Evolutionary conservation across 1,284 basidiomycete species (phyloP).

Genomic region (Peniophora sp.): DNA sequence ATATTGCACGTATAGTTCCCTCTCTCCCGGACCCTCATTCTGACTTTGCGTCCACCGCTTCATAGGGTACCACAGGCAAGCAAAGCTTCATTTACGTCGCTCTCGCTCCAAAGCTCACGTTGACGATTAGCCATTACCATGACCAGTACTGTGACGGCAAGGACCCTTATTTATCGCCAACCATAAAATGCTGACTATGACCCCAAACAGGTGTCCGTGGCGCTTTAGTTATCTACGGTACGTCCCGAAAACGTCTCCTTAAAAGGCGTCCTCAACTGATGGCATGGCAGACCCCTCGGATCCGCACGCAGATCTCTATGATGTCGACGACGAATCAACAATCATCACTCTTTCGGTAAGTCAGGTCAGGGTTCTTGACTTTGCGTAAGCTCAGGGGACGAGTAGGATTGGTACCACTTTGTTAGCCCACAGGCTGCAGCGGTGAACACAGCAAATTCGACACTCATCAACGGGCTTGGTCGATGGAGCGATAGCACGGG

Average conservation of each 20-base stretch:
- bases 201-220: no score
- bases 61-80: no score
- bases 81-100: no score
- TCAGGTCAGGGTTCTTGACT: constrained; percentile 28
- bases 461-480: constrained; percentile 35
- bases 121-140: constrained; percentile 10
- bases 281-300: constrained; percentile 17
- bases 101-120: no score
- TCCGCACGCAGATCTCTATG: constrained; percentile 32
- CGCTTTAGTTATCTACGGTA: constrained; percentile 23
- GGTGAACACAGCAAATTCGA: constrained; percentile 19
- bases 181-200: no score
- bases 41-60: no score
- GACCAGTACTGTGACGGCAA: constrained; percentile 10
- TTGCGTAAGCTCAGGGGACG: constrained; percentile 9
- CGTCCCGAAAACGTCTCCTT: no score
- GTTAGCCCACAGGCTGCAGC: not conserved
- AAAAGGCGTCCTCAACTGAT: no score
- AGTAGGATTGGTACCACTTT: constrained; percentile 10
- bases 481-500: constrained; percentile 16
- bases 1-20: no score
- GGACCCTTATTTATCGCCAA: no score
- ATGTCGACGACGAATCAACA: constrained; percentile 19
- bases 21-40: no score
- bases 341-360: constrained; percentile 24